Evolutionary conservation across 306 rosid genomes (phyloP).

Genomic region (Cucumis melo): DNA sequence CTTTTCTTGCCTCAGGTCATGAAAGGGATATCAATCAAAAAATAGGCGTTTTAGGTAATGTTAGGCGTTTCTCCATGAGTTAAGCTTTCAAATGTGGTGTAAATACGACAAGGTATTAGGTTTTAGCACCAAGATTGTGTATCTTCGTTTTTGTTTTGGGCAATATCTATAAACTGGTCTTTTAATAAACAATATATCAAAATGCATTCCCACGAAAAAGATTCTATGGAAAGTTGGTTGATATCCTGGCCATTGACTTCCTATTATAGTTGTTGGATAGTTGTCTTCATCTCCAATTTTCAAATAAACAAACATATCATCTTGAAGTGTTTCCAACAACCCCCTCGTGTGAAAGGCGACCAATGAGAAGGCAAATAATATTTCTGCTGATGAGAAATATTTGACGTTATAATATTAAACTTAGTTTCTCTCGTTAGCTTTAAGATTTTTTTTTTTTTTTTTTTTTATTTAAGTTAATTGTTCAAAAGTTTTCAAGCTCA

Average conservation of each 20-base stretch:
- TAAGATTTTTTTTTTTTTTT: too few relatives aligned
- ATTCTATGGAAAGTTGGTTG: background rate
- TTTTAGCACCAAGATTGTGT: background rate
- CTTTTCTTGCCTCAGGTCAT: too few relatives aligned
- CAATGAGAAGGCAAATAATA: background rate
- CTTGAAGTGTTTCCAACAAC: background rate
- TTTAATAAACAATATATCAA: background rate
- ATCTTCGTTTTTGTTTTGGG: background rate
- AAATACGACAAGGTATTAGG: conserved; percentile 1
- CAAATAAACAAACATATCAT: background rate
- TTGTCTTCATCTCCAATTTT: background rate
- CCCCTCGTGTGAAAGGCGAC: background rate
- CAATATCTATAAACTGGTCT: background rate
- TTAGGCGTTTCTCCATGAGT: background rate
- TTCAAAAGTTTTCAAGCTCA: too few relatives aligned
- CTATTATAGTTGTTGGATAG: background rate
- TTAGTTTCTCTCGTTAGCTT: too few relatives aligned
- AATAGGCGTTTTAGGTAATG: background rate
- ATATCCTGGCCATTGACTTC: background rate
- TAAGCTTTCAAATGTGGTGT: background rate
- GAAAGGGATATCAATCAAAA: too few relatives aligned
- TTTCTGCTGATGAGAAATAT: background rate
- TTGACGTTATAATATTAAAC: too few relatives aligned
- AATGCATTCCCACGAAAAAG: background rate
- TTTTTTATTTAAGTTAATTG: too few relatives aligned